Base-by-base conservation (phyloP, 2,329 filamentous ascomycete genomes). In the Colletotrichum sp. region DNA sequence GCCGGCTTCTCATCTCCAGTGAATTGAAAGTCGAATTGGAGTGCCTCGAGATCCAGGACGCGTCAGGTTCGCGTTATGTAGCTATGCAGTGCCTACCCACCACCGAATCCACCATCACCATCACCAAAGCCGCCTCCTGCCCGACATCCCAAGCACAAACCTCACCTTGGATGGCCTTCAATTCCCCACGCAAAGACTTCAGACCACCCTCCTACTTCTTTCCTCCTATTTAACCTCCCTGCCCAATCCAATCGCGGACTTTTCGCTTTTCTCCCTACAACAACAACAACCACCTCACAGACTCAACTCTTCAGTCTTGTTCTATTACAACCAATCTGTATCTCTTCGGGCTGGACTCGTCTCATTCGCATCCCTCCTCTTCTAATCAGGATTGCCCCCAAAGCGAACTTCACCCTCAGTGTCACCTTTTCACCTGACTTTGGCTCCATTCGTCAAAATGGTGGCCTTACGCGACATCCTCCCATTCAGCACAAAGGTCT, bases 321-420 rank as follows among this genome's bases (percentile, higher is more conserved):
- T 47, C 43, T 21, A 21, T 47, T 0, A n/a, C 43, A 18, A 1
- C 0, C 43, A 21, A 47, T 47, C 18, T 5, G 12, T 5, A 1
- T 47, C 21, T 18, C 43, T 13, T 13, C 18, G 43, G 43, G 43
- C 43, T 47, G 43, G 43, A 47, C 43, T 18, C 43, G 43, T 47
- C 16, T 21, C 43, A 47, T n/a, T 1, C 43, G n/a, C 43, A 47
- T 47, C 43, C 43, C 43, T 21, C 43, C n/a, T 3, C 43, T 47
- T 13, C 43, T 4, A 4, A 0, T n/a, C 11, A 9, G 43, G 6
- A 47, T n/a, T n/a, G n/a, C n/a, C n/a, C n/a, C 43, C 9, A 47
- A n/a, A n/a, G 1, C 43, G 12, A 47, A 12, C 43, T 47, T 1
- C 18, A 47, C 6, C 21, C 6, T 3, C 43, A n/a, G 1, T 4